Base-by-base conservation (phyloP, 371 early-diverging fungal genomes). In the Mortierella sp. region DNA sequence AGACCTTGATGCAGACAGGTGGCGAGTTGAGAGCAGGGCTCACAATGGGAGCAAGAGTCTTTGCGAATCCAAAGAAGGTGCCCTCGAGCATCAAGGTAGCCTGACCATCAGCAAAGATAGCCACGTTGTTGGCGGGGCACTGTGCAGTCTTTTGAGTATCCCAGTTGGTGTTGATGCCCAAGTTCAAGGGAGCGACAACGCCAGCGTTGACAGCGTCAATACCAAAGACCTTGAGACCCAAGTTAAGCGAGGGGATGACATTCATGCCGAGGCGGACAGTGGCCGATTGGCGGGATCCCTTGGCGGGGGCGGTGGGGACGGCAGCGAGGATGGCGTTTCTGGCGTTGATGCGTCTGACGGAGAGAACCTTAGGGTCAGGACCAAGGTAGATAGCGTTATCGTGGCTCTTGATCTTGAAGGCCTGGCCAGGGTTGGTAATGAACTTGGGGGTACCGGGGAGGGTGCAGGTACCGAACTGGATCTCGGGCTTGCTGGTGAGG, bases 381-480 rank as follows among this genome's bases (percentile, higher is more conserved):
- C 77, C 73, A 24, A 76, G 52, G 68, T 76, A 73, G 16, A 80
- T 11, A 0, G 68, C 50, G 70, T 52, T 76, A 26, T 63, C 42
- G 5, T 65, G 42, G 65, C 60, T 45, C n/a, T 38, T 28, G 55
- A 72, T 73, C 28, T 28, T 31, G 70, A 55, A 4, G 55, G 72
- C 54, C 44, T 52, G 54, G 34, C 21, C 34, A 24, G 28, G n/a
- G 47, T 48, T 58, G 44, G 74, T 38, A 45, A 55, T 19, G 31
- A 70, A 47, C 57, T 63, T 76, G 44, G 81, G 77, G n/a, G 73
- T 81, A 9, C 70, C 77, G 34, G 81, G 81, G 7, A 77, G 47
- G 21, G 78, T 77, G 71, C 81, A 81, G 57, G 78, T 77, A n/a
- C 81, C 81, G 26, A 81, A 81, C 44, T 81, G 73, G 72, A 81